Conservation (phyloP, 345 rosid species). For the Lepidium aucheri region DNA sequence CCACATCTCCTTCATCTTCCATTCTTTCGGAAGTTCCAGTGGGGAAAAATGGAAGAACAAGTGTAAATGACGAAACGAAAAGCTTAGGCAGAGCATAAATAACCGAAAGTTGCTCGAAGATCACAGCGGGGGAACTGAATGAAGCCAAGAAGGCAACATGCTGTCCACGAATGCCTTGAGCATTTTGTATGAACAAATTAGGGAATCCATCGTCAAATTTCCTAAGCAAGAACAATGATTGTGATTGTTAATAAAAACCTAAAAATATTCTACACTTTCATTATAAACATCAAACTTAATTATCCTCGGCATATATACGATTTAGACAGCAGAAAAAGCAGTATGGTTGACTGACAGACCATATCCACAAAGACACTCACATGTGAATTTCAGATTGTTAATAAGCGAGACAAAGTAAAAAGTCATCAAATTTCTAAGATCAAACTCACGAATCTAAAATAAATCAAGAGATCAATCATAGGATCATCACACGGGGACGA, state of each 20-base stretch:
- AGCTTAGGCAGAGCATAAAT: slow-evolving; percentile 87
- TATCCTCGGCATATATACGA: too few relatives aligned
- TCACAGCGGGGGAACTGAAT: slow-evolving; percentile 79
- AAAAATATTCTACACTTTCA: background rate
- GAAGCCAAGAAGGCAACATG: slow-evolving; percentile 94
- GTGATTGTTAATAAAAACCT: background rate
- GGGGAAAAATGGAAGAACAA: slow-evolving; percentile 94
- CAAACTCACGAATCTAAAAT: background rate
- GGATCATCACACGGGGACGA: background rate
- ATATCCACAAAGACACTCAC: background rate
- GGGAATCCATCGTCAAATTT: slow-evolving; percentile 94
- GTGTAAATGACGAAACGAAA: slow-evolving; percentile 83
- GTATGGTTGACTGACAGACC: background rate
- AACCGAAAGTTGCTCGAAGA: slow-evolving; percentile 89
- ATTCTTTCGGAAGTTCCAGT: slow-evolving; percentile 97
- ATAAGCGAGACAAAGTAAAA: background rate
- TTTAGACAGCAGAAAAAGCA: background rate
- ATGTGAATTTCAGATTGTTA: background rate
- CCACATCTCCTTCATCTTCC: slow-evolving; percentile 98
- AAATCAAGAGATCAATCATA: background rate
- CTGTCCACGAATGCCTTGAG: slow-evolving; percentile 86
- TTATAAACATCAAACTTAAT: background rate
- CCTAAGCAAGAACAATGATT: slow-evolving; percentile 29
- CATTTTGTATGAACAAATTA: slow-evolving; percentile 86
- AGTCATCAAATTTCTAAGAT: background rate